Conservation (phyloP, 169 alveolate species). For the Cyclospora cayetanensis region DNA sequence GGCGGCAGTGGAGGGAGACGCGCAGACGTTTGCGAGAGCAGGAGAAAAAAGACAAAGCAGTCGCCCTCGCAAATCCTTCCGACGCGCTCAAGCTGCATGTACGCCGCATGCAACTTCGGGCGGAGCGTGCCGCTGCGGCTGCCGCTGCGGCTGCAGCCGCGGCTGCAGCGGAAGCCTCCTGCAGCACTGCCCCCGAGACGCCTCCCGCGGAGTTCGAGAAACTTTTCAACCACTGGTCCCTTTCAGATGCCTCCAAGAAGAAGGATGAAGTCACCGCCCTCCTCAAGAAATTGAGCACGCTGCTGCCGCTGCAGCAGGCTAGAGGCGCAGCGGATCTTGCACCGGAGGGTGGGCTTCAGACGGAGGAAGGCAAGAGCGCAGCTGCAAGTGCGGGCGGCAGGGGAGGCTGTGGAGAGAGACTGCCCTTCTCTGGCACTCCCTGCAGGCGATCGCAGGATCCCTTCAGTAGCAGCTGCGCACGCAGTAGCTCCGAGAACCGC, state of each 20-base stretch:
- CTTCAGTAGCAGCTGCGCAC: not conserved
- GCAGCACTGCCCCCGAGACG: not conserved
- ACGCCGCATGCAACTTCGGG: not conserved
- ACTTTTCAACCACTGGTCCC: constrained; percentile 9
- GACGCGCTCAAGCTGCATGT: not conserved
- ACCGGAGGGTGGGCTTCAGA: not conserved
- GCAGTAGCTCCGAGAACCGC: not conserved
- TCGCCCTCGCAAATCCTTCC: not conserved
- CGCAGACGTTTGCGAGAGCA: not conserved
- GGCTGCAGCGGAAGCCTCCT: not conserved
- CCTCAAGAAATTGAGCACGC: not conserved
- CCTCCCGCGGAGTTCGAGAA: not conserved
- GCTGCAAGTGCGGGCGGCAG: not conserved
- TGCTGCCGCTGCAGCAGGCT: not conserved
- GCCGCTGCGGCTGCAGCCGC: constrained; percentile 20
- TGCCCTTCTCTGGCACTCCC: too few species aligned
- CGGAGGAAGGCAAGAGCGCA: not conserved
- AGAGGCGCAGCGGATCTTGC: not conserved
- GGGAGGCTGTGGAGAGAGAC: too few species aligned
- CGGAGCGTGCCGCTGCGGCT: constrained; percentile 5
- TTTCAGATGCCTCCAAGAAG: not conserved
- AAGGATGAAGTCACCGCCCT: not conserved
- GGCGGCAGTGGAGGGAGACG: not conserved
- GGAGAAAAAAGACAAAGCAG: not conserved
- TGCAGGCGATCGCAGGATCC: not conserved